Evolutionary conservation across 2,329 filamentous ascomycete genomes (phyloP), one percentile per base, ranked within the genome.

Genomic region (Colletotrichum abscissum): DNA sequence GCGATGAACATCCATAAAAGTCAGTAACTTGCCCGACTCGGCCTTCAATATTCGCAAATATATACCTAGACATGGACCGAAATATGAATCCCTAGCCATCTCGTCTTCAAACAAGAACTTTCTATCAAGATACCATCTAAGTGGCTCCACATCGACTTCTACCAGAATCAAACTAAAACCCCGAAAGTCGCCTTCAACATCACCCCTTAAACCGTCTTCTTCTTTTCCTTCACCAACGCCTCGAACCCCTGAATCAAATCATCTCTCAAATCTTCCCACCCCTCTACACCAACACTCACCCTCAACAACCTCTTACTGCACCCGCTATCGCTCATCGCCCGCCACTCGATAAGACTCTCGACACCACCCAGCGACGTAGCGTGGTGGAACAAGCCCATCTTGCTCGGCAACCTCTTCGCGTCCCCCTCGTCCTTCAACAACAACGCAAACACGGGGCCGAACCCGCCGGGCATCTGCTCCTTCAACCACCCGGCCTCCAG

Each of bases 341-440:
- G 88, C 97, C 97, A 99, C 88, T 99, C 97, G 77, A 99, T 95
- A 85, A 98, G 84, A 79, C 94, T 97, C 88, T 98, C 97, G 11
- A 98, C 95, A 5, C 97, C 96, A 2, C 97, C 97, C 33, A 98
- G 84, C 81, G 94, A 97, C 2, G 97, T 99, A 6, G 97, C 97
- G 83, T 99, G 97, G 78, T 98, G 94, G 86, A 98, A 98, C 57
- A 98, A 88, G 2, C 87, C 81, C 80, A 98, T 84, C 82, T 94
- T 93, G 79, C 92, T 93, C 4, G 97, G 97, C 75, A 99, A 83
- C 35, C 85, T 82, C 76, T 88, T 89, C 4, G 97, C 95, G 64
- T 89, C 80, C 1, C 86, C 84, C 74, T 89, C 86, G 3, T 88
- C 85, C 78, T 89, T 89, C 85, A 94, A 88, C 72, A 88, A 87